phyloP scores from a whole-genome alignment of 345 rosid species.

The Reutealis trisperma region DNA sequence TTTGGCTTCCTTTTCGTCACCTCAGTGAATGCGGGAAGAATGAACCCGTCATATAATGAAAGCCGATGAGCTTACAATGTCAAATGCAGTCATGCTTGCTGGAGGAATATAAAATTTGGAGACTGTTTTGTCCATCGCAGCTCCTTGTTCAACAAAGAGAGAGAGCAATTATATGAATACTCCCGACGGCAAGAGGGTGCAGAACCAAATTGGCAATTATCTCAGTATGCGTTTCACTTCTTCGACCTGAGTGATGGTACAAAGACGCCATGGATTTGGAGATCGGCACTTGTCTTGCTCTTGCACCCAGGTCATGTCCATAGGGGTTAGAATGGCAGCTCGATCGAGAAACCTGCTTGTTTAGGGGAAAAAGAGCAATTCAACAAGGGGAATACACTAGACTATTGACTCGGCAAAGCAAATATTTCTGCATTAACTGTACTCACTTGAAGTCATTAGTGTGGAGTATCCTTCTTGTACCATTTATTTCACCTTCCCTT shows the following conservation, averaged over 20 bases:
- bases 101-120: slow-evolving; percentile 40
- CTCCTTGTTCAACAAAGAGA: slow-evolving; percentile 45
- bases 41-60: slow-evolving; percentile 36
- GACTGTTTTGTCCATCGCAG: slow-evolving; percentile 39
- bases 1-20: slow-evolving; percentile 30
- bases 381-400: too few relatives aligned
- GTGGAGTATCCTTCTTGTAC: slow-evolving; percentile 24
- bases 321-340: slow-evolving; percentile 31
- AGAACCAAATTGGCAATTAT: slow-evolving; percentile 42
- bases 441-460: slow-evolving; percentile 36
- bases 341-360: slow-evolving; percentile 41
- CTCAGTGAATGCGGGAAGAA: slow-evolving; percentile 26
- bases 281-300: slow-evolving; percentile 5
- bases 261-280: slow-evolving; percentile 35
- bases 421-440: not conserved
- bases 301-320: not conserved
- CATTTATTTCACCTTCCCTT: slow-evolving; percentile 17
- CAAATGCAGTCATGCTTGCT: slow-evolving; percentile 42
- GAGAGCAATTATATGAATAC: slow-evolving; percentile 37
- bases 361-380: not conserved
- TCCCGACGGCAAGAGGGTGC: slow-evolving; percentile 32
- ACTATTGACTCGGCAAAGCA: too few relatives aligned
- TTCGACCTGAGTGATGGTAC: slow-evolving; percentile 46
- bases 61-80: slow-evolving; percentile 30
- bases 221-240: slow-evolving; percentile 46